phyloP scores from a whole-genome alignment of 2,329 filamentous ascomycete species.

The Clarireedia monteithiana region DNA sequence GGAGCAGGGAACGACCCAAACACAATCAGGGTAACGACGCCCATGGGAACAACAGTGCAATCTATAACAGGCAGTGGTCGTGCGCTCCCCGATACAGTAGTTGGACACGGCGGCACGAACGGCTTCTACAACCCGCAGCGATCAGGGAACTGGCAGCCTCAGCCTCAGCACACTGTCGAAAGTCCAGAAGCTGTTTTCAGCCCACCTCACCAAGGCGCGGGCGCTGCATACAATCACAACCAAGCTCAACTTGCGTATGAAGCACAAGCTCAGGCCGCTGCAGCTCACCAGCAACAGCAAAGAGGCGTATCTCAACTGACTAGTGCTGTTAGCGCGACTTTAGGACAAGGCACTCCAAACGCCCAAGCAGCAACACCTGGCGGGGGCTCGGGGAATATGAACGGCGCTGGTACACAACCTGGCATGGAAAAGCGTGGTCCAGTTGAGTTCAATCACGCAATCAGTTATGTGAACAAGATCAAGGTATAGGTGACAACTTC shows the following conservation, averaged over 20 bases:
- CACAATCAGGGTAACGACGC: conserved; percentile 92
- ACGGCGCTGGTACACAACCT: conserved; percentile 52
- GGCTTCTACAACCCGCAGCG: conserved; percentile 35
- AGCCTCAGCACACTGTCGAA: conserved; percentile 51
- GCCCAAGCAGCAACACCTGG: conserved; percentile 53
- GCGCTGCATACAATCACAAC: conserved; percentile 32
- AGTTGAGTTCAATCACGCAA: conserved; percentile 98
- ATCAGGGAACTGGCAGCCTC: conserved; percentile 45
- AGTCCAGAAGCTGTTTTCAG: conserved; percentile 57
- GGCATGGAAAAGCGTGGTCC: conserved; percentile 80
- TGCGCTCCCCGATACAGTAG: conserved; percentile 30
- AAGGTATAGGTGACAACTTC: conserved; percentile 55
- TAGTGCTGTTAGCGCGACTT: conserved; percentile 42
- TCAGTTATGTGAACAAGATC: conserved; percentile 99
- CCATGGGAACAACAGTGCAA: conserved; percentile 92
- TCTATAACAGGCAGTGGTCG: conserved; percentile 57
- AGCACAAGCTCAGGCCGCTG: conserved; percentile 35
- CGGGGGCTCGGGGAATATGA: conserved; percentile 47
- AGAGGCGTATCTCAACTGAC: conserved; percentile 58
- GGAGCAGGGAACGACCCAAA: conserved; percentile 90
- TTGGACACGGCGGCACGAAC: conserved; percentile 17
- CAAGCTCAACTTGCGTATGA: conserved; percentile 35
- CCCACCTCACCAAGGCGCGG: conserved; percentile 45
- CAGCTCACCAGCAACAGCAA: conserved; percentile 54
- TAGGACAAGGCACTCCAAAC: conserved; percentile 40